Evolutionary conservation across 2,329 filamentous ascomycete species (phyloP).

Genomic region (Scortechinia acanthostroma): DNA sequence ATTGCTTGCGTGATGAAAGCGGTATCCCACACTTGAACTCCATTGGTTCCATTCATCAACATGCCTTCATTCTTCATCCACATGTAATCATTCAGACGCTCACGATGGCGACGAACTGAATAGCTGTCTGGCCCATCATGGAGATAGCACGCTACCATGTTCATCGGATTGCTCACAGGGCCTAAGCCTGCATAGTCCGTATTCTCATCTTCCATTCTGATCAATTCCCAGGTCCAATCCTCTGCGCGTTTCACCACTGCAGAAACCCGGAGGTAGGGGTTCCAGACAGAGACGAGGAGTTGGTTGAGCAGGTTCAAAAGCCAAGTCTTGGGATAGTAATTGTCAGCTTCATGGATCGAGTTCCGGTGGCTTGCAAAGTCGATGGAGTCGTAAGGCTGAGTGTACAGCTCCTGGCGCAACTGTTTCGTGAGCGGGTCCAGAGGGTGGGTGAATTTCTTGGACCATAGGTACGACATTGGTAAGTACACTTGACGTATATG

Average conservation of each 20-base stretch:
- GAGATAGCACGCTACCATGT: constrained; percentile 53
- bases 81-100: constrained; percentile 56
- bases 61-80: constrained; percentile 65
- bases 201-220: constrained; percentile 59
- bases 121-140: constrained; percentile 50
- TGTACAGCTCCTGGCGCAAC: constrained; percentile 54
- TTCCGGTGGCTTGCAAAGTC: constrained; percentile 51
- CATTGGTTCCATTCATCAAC: constrained; percentile 65
- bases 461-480: constrained; percentile 61
- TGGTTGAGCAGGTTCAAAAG: constrained; percentile 52
- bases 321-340: constrained; percentile 59
- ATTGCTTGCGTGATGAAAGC: constrained; percentile 55
- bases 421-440: constrained; percentile 45
- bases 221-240: constrained; percentile 53
- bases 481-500: constrained; percentile 64
- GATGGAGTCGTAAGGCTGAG: constrained; percentile 51
- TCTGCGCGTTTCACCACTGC: constrained; percentile 47
- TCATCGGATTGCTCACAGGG: constrained; percentile 62
- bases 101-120: constrained; percentile 50
- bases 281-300: constrained; percentile 44
- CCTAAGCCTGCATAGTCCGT: constrained; percentile 57
- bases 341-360: constrained; percentile 51
- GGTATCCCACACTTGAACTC: constrained; percentile 66
- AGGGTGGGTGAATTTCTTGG: constrained; percentile 50
- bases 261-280: constrained; percentile 43